Conservation (phyloP, 2,329 filamentous ascomycete genomes). For the Colletotrichum spinosum region DNA sequence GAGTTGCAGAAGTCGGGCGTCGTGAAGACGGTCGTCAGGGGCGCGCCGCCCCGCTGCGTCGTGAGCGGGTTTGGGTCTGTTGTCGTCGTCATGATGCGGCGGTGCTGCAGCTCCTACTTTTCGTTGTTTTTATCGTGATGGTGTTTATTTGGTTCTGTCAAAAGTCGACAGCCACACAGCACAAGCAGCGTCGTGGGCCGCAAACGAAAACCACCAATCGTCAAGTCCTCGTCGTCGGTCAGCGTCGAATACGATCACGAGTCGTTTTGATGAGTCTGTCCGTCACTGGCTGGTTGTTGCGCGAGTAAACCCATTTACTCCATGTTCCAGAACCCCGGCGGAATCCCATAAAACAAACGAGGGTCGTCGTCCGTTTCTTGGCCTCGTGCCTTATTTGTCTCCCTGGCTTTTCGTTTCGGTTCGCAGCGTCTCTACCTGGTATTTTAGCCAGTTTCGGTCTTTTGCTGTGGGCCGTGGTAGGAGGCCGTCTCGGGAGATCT, state of each 20-base stretch:
- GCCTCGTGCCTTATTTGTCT: background rate
- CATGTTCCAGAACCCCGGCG: background rate
- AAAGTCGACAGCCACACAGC: background rate
- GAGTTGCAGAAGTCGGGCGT: conserved; percentile 31
- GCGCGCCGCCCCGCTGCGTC: conserved; percentile 29
- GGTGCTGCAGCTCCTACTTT: background rate
- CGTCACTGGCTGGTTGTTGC: background rate
- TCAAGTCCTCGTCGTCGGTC: too few relatives aligned
- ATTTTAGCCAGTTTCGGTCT: background rate
- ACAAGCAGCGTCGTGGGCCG: background rate
- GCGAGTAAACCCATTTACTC: background rate
- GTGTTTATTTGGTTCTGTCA: background rate
- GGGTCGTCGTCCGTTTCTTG: background rate
- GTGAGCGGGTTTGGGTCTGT: conserved; percentile 22
- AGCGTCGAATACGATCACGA: too few relatives aligned
- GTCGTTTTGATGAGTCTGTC: too few relatives aligned
- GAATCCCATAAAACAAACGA: background rate
- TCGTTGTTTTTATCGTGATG: background rate
- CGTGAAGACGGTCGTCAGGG: conserved; percentile 35
- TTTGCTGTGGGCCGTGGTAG: conserved; percentile 3
- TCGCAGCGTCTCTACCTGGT: background rate
- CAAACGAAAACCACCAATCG: too few relatives aligned
- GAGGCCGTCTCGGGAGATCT: conserved; percentile 13
- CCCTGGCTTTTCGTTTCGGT: background rate
- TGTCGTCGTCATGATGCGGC: conserved; percentile 20